Conservation (phyloP, 202 grass and related monocot genomes). For the Hordeum pubiflorum region DNA sequence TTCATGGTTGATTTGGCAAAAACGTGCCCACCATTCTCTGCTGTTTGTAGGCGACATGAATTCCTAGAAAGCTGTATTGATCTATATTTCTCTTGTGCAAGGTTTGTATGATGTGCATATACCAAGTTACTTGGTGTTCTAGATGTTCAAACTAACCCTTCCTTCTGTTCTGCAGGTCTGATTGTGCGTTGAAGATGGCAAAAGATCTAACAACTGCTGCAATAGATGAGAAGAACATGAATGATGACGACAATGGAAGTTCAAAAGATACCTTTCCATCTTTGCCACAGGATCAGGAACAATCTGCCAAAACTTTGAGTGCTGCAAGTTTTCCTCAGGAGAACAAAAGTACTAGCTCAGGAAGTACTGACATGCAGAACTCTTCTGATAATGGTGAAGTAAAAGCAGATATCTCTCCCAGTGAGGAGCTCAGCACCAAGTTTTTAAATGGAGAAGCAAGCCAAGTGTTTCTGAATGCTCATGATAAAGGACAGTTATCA, state of each 20-base stretch:
- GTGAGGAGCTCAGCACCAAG: constrained; percentile 23
- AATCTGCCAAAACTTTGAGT: constrained; percentile 72
- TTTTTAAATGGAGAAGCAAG: constrained; percentile 47
- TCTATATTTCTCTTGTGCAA: constrained; percentile 96
- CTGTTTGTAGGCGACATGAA: constrained; percentile 72
- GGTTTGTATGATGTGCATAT: constrained; percentile 51
- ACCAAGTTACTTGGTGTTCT: constrained; percentile 13
- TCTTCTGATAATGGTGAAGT: constrained; percentile 45
- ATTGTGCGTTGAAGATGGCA: constrained; percentile 86
- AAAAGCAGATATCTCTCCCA: constrained; percentile 49
- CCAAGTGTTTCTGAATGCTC: constrained; percentile 39
- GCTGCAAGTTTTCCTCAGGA: constrained; percentile 72
- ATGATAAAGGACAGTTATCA: constrained; percentile 35
- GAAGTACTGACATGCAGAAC: constrained; percentile 43
- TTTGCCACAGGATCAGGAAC: constrained; percentile 70
- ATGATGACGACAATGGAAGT: constrained; percentile 68
- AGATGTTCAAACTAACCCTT: constrained; percentile 33
- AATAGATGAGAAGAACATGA: constrained; percentile 59
- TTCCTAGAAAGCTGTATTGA: constrained; percentile 95
- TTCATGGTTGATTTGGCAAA: constrained; percentile 98
- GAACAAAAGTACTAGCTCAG: constrained; percentile 85
- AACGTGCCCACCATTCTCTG: constrained; percentile 78
- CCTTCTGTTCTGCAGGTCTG: constrained; percentile 59
- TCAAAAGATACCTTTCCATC: constrained; percentile 73
- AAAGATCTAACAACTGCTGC: constrained; percentile 65